These are phyloP conservation scores for Areca catechu DNA, from an alignment of 176 grass and related monocot genomes.

Conservation along the genomic window DNA sequence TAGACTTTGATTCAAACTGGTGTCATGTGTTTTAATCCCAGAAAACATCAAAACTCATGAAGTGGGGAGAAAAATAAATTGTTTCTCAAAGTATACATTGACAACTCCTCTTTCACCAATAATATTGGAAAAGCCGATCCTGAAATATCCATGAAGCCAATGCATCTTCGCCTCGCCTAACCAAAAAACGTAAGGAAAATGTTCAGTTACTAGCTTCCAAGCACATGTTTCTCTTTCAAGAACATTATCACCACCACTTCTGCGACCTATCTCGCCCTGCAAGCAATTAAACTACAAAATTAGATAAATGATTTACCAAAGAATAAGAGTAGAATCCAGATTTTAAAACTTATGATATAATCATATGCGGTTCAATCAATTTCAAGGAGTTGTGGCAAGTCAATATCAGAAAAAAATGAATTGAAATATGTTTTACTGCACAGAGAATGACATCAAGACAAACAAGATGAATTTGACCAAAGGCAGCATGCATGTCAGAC, in stretches of 20 bases:
- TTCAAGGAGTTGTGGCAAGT: no score
- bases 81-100: constrained; percentile 41
- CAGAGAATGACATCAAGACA: no score
- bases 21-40: no score
- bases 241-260: constrained; percentile 96
- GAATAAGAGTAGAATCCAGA: no score
- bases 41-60: constrained; percentile 13
- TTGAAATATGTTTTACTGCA: no score
- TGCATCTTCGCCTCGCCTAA: constrained; percentile 56
- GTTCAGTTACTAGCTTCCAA: constrained; percentile 12
- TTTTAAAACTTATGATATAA: no score
- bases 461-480: no score
- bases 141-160: constrained; percentile 73
- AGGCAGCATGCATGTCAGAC: no score
- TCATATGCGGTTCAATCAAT: no score
- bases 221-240: constrained; percentile 75
- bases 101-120: constrained; percentile 72
- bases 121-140: constrained; percentile 75
- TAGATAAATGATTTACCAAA: no score
- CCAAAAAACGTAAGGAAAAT: constrained; percentile 8
- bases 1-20: no score
- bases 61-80: not conserved
- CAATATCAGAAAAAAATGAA: no score
- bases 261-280: constrained; percentile 94
- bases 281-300: constrained; percentile 14